A percentile compares a stretch with the other conserved stretches of the same genome.
phyloP scores from a whole-genome alignment of 495 filamentous ascomycete genomes.

The Talaromyces nanjingensis region DNA sequence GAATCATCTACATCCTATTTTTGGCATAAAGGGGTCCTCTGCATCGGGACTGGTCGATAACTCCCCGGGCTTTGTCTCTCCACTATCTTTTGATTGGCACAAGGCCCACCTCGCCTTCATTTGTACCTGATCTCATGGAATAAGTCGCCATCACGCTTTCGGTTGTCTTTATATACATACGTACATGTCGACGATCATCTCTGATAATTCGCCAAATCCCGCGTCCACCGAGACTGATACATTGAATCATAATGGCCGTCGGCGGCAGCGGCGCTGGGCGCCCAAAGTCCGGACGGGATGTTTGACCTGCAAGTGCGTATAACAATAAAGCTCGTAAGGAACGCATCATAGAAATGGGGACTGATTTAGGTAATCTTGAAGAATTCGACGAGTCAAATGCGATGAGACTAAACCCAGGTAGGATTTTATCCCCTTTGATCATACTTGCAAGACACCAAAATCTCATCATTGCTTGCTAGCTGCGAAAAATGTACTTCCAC shows the following conservation, averaged over 20 bases:
- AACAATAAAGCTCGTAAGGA: neutral
- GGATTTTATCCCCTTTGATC: too few relatives aligned
- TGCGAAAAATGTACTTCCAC: constrained; percentile 4
- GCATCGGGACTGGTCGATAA: neutral
- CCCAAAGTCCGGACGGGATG: constrained; percentile 8
- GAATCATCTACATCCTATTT: neutral
- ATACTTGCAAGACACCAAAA: neutral
- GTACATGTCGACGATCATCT: neutral
- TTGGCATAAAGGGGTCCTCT: neutral
- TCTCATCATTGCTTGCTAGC: neutral
- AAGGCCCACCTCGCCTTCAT: neutral
- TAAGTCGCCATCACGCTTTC: neutral
- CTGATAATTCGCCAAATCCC: neutral
- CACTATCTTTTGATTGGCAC: neutral
- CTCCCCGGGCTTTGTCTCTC: neutral
- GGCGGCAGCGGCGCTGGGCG: constrained; percentile 1
- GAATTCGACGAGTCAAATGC: constrained; percentile 9
- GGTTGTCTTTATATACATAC: neutral
- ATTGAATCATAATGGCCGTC: neutral
- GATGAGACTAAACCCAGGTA: constrained; percentile 6
- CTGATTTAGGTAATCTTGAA: neutral
- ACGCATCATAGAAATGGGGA: neutral
- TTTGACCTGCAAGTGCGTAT: constrained; percentile 8
- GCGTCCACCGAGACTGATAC: neutral
- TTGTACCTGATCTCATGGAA: neutral